phyloP scores from a whole-genome alignment of 805 yeast genomes.

The Spathaspora passalidarum region DNA sequence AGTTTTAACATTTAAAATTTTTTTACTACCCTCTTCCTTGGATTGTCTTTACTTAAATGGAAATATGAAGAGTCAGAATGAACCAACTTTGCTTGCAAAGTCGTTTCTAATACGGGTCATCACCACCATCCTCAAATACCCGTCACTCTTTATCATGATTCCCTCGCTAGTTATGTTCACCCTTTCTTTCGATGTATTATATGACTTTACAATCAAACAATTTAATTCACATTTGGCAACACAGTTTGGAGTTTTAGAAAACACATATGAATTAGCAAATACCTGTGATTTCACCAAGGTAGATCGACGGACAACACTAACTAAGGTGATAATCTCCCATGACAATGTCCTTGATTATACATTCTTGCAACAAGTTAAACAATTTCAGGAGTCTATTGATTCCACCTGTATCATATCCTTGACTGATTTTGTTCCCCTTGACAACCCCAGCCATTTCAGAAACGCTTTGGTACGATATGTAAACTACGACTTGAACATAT shows the following conservation, averaged over 20 bases:
- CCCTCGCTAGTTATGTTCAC: conserved; percentile 30
- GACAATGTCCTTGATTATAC: background rate
- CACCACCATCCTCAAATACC: conserved; percentile 21
- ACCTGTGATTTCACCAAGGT: background rate
- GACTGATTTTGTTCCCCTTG: background rate
- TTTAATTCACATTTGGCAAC: conserved; percentile 20
- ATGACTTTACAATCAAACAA: conserved; percentile 29
- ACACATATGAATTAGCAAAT: background rate
- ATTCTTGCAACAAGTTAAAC: background rate
- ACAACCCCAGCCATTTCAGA: conserved; percentile 3
- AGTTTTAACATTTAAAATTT: no score
- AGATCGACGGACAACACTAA: background rate
- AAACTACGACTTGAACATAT: conserved; percentile 23
- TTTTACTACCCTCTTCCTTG: no score
- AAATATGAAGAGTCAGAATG: background rate
- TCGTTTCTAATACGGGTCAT: conserved; percentile 7
- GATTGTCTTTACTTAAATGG: background rate
- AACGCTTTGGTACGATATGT: conserved; percentile 12
- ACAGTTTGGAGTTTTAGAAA: conserved; percentile 5
- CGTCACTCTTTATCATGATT: conserved; percentile 25
- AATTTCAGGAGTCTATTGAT: background rate
- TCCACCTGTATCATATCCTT: background rate
- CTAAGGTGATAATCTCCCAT: background rate
- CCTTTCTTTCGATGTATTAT: conserved; percentile 33
- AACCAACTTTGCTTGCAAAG: background rate